Percentiles rank a stretch among this genome's conserved stretches.
Evolutionary conservation across 164 flowering plant species (phyloP).

Genomic region (Kingdonia uniflora): DNA sequence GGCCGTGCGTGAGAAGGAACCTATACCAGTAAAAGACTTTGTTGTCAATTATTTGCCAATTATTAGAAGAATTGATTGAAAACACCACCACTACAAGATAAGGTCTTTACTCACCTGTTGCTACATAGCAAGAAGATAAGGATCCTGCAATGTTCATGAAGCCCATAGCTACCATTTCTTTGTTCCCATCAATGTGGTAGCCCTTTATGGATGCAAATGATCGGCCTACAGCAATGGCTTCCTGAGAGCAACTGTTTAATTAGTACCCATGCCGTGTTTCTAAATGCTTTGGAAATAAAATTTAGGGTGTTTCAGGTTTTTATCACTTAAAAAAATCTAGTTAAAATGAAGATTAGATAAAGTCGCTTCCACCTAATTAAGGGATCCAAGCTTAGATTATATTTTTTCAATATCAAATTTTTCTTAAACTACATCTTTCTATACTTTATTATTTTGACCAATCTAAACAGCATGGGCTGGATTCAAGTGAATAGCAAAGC

Average conservation of each 20-base stretch:
- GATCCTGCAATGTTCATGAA: conserved; percentile 77
- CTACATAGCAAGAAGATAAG: conserved; percentile 71
- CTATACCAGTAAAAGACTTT: conserved; percentile 19
- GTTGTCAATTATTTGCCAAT: background rate
- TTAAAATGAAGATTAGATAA: background rate
- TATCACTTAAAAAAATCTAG: background rate
- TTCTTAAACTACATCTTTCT: no score
- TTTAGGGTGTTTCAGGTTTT: background rate
- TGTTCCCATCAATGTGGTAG: conserved; percentile 80
- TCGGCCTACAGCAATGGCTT: conserved; percentile 83
- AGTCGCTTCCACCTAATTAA: no score
- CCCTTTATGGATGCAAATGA: conserved; percentile 82
- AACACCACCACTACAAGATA: background rate
- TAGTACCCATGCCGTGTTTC: no score
- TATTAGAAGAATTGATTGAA: background rate
- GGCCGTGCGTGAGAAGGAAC: conserved; percentile 90
- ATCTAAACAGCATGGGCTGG: no score
- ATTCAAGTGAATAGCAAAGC: no score
- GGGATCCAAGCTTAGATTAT: no score
- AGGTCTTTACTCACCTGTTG: conserved; percentile 46
- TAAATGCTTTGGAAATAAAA: no score
- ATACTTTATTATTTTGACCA: no score
- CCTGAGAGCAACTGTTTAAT: conserved; percentile 27
- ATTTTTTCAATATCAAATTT: no score
- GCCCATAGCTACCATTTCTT: conserved; percentile 87